A percentile compares a stretch with the other conserved stretches of the same genome.
These are phyloP conservation scores for Mycena galopus DNA, from an alignment of 768 basidiomycete species.

Conservation along the genomic window DNA sequence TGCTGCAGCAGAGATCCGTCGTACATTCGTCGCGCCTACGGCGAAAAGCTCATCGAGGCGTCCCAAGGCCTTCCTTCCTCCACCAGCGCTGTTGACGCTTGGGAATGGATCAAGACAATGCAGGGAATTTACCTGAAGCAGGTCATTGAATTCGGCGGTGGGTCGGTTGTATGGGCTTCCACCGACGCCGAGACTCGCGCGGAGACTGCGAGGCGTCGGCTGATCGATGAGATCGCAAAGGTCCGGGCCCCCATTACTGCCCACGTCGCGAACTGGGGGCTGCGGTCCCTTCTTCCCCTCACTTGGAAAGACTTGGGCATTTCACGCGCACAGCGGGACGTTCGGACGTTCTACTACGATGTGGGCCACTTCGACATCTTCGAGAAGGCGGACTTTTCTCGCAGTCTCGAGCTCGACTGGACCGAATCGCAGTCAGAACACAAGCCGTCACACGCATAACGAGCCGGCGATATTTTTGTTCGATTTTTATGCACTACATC, in stretches of 20 bases:
- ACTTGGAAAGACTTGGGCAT: slow-evolving; percentile 18
- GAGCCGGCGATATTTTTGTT: too few species aligned
- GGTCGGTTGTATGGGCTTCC: slow-evolving; percentile 1
- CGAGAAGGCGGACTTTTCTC: slow-evolving; percentile 24
- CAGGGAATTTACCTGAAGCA: slow-evolving; percentile 18
- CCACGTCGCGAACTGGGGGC: slow-evolving; percentile 16
- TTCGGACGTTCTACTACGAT: not conserved
- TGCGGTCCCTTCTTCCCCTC: slow-evolving; percentile 12
- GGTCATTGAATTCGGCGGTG: slow-evolving; percentile 20
- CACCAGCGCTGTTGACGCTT: slow-evolving; percentile 18
- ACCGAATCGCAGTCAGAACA: not conserved
- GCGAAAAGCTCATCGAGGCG: slow-evolving; percentile 21
- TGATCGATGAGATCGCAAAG: not conserved
- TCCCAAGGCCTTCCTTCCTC: slow-evolving; percentile 20
- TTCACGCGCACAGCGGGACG: not conserved
- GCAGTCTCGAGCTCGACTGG: slow-evolving; percentile 20
- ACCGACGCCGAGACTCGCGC: not conserved
- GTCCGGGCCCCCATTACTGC: not conserved
- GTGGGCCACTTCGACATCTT: slow-evolving; percentile 28
- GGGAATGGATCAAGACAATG: slow-evolving; percentile 29
- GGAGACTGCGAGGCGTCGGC: not conserved
- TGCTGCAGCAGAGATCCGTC: slow-evolving; percentile 26
- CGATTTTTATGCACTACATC: too few species aligned
- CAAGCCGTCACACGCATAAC: too few species aligned
- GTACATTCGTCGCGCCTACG: slow-evolving; percentile 16